Conservation (phyloP, 2,329 filamentous ascomycete genomes). For the Fusarium secorum region DNA sequence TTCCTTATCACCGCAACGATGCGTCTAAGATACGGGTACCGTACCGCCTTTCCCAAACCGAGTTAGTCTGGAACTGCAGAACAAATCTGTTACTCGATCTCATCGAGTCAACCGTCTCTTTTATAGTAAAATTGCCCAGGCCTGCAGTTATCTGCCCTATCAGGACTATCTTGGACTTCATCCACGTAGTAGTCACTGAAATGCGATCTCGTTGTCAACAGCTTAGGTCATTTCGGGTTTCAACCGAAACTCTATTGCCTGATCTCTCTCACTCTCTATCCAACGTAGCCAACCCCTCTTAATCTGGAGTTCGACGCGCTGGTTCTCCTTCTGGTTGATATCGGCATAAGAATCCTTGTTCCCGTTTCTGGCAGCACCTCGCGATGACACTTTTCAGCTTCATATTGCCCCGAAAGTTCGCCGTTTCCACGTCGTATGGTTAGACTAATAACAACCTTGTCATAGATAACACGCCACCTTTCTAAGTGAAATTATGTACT, state of each 20-base stretch:
- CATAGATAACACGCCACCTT: not conserved
- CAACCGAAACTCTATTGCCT: constrained; percentile 13
- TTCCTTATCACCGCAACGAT: constrained; percentile 32
- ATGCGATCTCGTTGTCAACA: constrained; percentile 13
- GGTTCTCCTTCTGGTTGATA: not conserved
- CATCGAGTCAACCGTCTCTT: constrained; percentile 52
- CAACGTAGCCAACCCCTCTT: not conserved
- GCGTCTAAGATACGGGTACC: constrained; percentile 32
- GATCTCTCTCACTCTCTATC: not conserved
- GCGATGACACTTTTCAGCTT: not conserved
- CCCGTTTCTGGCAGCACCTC: not conserved
- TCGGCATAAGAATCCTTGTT: not conserved
- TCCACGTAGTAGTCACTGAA: constrained; percentile 13
- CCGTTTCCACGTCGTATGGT: not conserved
- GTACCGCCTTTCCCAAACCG: constrained; percentile 2
- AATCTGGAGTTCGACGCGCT: not conserved
- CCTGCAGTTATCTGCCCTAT: constrained; percentile 25
- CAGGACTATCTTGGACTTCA: constrained; percentile 13
- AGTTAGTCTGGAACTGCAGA: constrained; percentile 25
- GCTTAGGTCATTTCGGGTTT: constrained; percentile 4
- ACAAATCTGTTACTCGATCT: constrained; percentile 52
- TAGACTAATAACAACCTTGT: not conserved
- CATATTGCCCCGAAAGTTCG: not conserved
- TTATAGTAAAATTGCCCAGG: constrained; percentile 12
- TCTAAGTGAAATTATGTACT: not conserved